phyloP scores from a whole-genome alignment of 2,329 filamentous ascomycete genomes.

The Fusarium floridanum region DNA sequence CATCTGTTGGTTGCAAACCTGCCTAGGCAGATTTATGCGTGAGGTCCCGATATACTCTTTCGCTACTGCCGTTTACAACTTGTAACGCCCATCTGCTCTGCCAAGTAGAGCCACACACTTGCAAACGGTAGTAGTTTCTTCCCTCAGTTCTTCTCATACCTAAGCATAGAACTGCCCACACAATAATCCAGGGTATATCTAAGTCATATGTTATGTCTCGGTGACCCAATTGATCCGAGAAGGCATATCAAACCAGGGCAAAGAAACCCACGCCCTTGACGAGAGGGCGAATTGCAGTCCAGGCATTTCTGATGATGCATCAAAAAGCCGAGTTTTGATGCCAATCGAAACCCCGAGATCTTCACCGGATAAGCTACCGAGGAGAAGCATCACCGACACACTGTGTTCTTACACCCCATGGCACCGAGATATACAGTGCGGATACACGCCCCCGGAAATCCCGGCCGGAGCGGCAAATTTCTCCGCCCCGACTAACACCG shows the following conservation, averaged over 20 bases:
- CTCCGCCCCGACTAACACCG: slow-evolving; percentile 54
- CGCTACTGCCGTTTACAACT: not conserved
- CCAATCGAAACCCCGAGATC: not conserved
- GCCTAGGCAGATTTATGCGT: not conserved
- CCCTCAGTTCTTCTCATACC: not conserved
- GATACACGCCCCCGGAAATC: not conserved
- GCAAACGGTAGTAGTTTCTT: not conserved
- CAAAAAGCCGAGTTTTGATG: not conserved
- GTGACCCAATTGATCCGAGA: not conserved
- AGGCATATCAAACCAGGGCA: not conserved
- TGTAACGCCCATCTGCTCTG: not conserved
- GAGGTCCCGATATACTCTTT: not conserved
- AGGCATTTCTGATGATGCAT: not conserved
- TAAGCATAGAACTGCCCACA: not conserved
- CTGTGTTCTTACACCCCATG: not conserved
- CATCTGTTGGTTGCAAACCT: not conserved
- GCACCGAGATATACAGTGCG: not conserved
- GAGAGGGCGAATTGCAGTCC: not conserved
- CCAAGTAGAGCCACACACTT: not conserved
- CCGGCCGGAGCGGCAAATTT: slow-evolving; percentile 50
- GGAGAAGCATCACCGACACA: fast-evolving
- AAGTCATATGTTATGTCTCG: not conserved
- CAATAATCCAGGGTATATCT: not conserved
- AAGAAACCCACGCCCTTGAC: not conserved
- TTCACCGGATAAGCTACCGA: slow-evolving; percentile 14